A percentile compares a stretch with the other conserved stretches of the same genome.
These are phyloP conservation scores for Fusarium liriodendri DNA, from an alignment of 2,329 filamentous ascomycete species.

Conservation along the genomic window DNA sequence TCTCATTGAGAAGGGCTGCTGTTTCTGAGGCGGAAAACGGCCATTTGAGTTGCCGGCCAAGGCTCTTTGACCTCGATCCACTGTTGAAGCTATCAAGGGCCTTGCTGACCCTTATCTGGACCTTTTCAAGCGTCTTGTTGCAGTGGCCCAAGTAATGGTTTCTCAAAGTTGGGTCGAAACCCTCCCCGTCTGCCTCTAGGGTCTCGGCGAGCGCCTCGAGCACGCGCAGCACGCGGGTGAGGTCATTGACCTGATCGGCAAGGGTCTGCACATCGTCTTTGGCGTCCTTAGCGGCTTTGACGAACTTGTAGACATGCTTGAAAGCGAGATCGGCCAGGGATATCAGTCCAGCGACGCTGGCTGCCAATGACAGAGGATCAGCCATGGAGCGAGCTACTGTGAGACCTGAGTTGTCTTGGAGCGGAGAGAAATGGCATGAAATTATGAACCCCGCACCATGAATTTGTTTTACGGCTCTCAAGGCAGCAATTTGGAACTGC, in stretches of 20 bases:
- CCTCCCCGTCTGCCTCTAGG: neutral
- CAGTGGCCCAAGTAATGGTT: neutral
- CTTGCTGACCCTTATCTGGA: neutral
- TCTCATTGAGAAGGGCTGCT: neutral
- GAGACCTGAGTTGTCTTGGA: neutral
- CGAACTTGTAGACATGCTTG: neutral
- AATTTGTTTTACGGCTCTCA: neutral
- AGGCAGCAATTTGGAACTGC: neutral
- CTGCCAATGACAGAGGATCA: neutral
- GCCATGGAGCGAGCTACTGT: neutral
- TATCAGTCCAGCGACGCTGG: neutral
- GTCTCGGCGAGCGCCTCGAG: neutral
- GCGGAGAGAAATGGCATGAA: neutral
- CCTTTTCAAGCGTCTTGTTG: neutral
- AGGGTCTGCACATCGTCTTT: neutral
- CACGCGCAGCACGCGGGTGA: neutral
- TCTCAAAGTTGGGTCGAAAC: neutral
- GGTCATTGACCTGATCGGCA: neutral
- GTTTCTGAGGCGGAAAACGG: constrained; percentile 23
- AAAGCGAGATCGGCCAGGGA: neutral
- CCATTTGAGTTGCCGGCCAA: constrained; percentile 18
- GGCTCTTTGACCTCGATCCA: neutral
- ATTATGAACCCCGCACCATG: neutral
- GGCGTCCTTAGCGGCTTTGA: neutral
- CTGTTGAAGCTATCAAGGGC: neutral